A percentile compares a stretch with the other conserved stretches of the same genome.
Evolutionary conservation across 1,284 basidiomycete species (phyloP).

Genomic region (Ceraceosorus guamensis): DNA sequence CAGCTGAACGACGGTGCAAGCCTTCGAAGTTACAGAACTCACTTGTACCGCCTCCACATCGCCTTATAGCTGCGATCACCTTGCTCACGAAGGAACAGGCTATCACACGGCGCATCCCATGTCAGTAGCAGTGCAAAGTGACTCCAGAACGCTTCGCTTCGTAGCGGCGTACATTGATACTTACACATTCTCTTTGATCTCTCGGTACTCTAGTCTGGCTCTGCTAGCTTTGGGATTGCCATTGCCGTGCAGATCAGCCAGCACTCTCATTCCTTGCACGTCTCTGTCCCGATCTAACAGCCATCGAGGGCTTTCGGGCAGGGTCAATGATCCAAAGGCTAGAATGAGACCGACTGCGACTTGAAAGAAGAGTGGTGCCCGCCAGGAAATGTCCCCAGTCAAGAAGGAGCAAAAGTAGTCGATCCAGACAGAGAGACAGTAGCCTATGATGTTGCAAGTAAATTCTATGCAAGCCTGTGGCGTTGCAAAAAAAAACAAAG

Average conservation of each 20-base stretch:
- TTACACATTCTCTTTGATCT: constrained; percentile 72
- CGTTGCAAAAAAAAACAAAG: neutral
- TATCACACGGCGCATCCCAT: too few species aligned
- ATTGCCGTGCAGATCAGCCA: constrained; percentile 80
- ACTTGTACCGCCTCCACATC: constrained; percentile 8
- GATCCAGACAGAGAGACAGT: constrained; percentile 70
- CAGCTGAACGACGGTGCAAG: neutral
- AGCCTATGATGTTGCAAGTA: constrained; percentile 76
- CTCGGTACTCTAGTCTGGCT: constrained; percentile 77
- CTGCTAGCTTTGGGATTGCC: constrained; percentile 64
- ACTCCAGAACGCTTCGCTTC: too few species aligned
- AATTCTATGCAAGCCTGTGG: constrained; percentile 82
- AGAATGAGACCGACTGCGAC: constrained; percentile 73
- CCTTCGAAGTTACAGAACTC: neutral
- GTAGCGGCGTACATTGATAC: too few species aligned
- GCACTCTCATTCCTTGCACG: constrained; percentile 74
- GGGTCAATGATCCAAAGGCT: constrained; percentile 70
- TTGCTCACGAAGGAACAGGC: constrained; percentile 31
- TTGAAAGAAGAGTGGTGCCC: constrained; percentile 50
- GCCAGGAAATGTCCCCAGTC: constrained; percentile 49
- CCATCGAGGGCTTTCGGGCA: constrained; percentile 94
- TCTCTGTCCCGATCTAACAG: constrained; percentile 84
- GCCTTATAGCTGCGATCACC: constrained; percentile 71
- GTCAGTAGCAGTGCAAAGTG: too few species aligned
- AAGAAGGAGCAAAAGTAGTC: constrained; percentile 87